Evolutionary conservation across 352 stramenopile genomes (phyloP).

Genomic region (Phytophthora pistaciae): DNA sequence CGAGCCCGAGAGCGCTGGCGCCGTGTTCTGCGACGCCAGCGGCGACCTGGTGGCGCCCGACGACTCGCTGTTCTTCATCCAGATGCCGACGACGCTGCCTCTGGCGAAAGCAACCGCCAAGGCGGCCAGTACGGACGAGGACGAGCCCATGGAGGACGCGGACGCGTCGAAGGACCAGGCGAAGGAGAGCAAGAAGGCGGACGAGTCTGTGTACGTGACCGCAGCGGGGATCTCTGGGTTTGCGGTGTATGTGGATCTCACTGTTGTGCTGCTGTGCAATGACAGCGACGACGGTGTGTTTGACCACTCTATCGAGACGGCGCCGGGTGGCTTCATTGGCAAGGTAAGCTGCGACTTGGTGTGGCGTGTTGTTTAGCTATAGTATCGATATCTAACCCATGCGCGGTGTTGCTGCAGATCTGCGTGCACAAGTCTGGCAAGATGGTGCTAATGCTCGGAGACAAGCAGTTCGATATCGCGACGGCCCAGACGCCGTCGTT

Average conservation of each 20-base stretch:
- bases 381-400: neutral
- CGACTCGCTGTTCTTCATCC: slow-evolving; percentile 85
- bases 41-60: slow-evolving; percentile 65
- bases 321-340: slow-evolving; percentile 82
- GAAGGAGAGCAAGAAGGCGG: slow-evolving; percentile 20
- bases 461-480: slow-evolving; percentile 89
- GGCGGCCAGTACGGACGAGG: slow-evolving; percentile 32
- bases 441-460: slow-evolving; percentile 85
- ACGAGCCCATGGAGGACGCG: slow-evolving; percentile 47
- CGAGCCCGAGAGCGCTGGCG: slow-evolving; percentile 65
- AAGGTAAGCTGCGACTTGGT: slow-evolving; percentile 56
- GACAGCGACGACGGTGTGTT: slow-evolving; percentile 67
- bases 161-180: slow-evolving; percentile 26
- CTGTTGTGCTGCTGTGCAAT: slow-evolving; percentile 2
- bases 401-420: slow-evolving; percentile 41
- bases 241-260: slow-evolving; percentile 3
- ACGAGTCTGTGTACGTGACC: slow-evolving; percentile 35
- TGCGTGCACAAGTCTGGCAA: slow-evolving; percentile 89
- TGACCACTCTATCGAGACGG: slow-evolving; percentile 72
- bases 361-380: too few species aligned
- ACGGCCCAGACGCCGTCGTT: slow-evolving; percentile 83
- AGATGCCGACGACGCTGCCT: slow-evolving; percentile 85
- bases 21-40: slow-evolving; percentile 71
- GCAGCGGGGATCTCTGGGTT: neutral
- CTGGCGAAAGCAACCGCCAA: slow-evolving; percentile 60